Conservation (phyloP, 2,329 filamentous ascomycete genomes). For the Bipolaris zeicola region DNA sequence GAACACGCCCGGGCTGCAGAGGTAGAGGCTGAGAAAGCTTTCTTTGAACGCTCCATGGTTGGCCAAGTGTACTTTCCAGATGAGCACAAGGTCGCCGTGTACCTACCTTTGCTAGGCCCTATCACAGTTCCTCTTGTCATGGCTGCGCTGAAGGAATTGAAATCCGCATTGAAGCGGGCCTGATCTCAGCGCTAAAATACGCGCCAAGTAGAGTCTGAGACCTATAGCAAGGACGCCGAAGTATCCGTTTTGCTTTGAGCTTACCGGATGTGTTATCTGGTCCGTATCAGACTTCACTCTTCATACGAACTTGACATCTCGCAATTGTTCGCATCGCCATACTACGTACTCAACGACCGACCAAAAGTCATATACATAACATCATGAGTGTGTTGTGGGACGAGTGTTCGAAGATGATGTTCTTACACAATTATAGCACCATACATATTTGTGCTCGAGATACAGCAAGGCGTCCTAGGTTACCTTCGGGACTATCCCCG, state of each 20-base stretch:
- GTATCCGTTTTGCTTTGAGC: background rate
- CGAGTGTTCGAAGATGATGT: background rate
- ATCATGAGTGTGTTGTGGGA: background rate
- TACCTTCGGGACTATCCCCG: background rate
- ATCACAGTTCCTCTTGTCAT: slow-evolving; percentile 88
- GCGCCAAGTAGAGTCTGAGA: background rate
- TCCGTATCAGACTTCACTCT: background rate
- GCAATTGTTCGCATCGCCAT: background rate
- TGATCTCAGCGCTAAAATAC: slow-evolving; percentile 8
- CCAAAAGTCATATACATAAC: background rate
- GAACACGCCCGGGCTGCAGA: slow-evolving; percentile 84
- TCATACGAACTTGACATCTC: background rate
- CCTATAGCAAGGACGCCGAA: background rate
- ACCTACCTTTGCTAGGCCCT: slow-evolving; percentile 86
- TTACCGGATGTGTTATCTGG: background rate
- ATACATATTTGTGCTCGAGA: background rate
- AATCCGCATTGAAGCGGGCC: slow-evolving; percentile 26
- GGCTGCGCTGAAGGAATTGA: slow-evolving; percentile 75
- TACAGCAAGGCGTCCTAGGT: background rate
- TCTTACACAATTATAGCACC: background rate
- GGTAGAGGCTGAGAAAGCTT: slow-evolving; percentile 86
- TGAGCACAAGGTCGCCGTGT: slow-evolving; percentile 97
- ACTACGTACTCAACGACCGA: background rate
- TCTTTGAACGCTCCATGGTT: slow-evolving; percentile 99
- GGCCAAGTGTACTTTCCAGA: slow-evolving; percentile 98